Evolutionary conservation across 2,329 filamentous ascomycete species (phyloP), one percentile per base, ranked within the genome.

Genomic region (Proliferodiscus dingleyae): DNA sequence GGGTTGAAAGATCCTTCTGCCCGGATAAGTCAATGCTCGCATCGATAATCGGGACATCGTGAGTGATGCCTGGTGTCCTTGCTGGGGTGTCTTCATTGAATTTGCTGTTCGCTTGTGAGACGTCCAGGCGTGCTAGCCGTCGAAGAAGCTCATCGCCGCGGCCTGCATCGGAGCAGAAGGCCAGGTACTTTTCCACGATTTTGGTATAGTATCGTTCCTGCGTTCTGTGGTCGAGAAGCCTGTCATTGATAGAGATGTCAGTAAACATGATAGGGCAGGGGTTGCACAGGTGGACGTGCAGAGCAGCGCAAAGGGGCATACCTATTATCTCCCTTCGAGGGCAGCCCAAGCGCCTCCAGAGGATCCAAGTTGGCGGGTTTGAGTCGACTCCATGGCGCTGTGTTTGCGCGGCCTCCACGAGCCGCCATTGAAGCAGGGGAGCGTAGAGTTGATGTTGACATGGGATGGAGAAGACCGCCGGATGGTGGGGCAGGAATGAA

Each of bases 301-400:
- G n/a, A 23, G 10, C 18, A 21, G 19, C 16, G 18, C 24, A 23
- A 10, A 23, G 13, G 23, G 11, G 34, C 18, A 15, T 21, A 91
- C 89, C 86, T 84, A 38, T 76, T 86, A 66, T 97, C 91, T 42
- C 91, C 91, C 63, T 95, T 96, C 2, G 89, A 95, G 4, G 88
- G 88, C 54, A 95, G 75, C 2, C 91, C 90, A 55, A 94, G 85
- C 49, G 74, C 77, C 57, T 94, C 87, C 22, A 97, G 72, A 11
- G 87, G 80, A 64, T 96, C 89, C 46, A 81, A 71, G 36, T 84
- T 79, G 49, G 83, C 76, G 10, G 87, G 84, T 64, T 85, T 89
- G 53, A 94, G 71, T 52, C 86, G 75, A 49, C 77, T 79, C 81
- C 84, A 87, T 55, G 78, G 73, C 41, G 75, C 74, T 38, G 80